A percentile compares a stretch with the other conserved stretches of the same genome.
Conservation (phyloP, 2,329 filamentous ascomycete genomes). For the Aspergillus tamarii region DNA sequence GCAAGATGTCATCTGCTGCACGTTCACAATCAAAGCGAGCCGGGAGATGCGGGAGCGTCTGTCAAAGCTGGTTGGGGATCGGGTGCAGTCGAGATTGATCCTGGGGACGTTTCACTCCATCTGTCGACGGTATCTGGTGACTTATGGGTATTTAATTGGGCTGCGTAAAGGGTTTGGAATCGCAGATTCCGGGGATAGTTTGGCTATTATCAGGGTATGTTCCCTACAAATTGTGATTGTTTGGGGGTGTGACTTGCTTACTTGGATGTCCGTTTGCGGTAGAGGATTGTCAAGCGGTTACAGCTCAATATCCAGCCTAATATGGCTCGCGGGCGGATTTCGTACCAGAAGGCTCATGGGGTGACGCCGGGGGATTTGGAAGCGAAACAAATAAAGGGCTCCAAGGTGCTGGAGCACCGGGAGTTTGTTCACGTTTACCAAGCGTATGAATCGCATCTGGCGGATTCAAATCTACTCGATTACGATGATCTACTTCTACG, state of each 20-base stretch:
- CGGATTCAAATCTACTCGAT: conserved; percentile 80
- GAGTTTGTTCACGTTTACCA: conserved; percentile 70
- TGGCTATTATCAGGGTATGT: conserved; percentile 69
- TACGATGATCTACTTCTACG: conserved; percentile 90
- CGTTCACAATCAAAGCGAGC: conserved; percentile 95
- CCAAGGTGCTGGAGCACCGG: conserved; percentile 56
- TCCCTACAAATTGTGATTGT: neutral
- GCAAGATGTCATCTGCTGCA: conserved; percentile 90
- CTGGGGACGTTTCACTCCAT: conserved; percentile 96
- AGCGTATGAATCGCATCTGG: conserved; percentile 77
- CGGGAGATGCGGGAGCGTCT: conserved; percentile 92
- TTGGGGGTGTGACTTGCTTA: neutral
- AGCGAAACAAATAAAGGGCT: conserved; percentile 33
- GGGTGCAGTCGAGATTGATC: conserved; percentile 74
- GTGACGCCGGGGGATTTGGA: conserved; percentile 51
- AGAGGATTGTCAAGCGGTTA: conserved; percentile 77
- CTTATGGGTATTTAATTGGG: conserved; percentile 83
- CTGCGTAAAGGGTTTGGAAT: conserved; percentile 85
- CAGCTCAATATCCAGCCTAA: conserved; percentile 70
- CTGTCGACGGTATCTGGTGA: conserved; percentile 77
- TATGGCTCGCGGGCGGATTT: conserved; percentile 74
- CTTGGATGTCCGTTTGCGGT: neutral
- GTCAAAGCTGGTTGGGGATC: conserved; percentile 75
- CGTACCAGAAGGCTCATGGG: conserved; percentile 61
- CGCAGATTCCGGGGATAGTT: conserved; percentile 79